phyloP scores from a whole-genome alignment of 106 monocot genomes.

The Gastrodia elata region DNA sequence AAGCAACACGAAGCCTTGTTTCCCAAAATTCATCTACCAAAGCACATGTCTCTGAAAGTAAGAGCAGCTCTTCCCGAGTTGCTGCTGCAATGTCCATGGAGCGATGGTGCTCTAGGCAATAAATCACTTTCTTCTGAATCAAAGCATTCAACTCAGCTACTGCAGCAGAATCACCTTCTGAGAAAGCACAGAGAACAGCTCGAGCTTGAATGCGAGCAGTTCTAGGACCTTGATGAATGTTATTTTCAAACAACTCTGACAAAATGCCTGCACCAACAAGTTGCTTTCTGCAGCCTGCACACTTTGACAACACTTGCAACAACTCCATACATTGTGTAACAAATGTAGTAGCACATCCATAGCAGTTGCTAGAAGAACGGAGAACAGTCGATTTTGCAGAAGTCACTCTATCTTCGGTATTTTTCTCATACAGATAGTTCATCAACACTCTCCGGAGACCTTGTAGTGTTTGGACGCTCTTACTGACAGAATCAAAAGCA shows the following conservation, averaged over 20 bases:
- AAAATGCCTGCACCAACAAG: slow-evolving; percentile 83
- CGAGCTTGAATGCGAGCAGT: slow-evolving; percentile 77
- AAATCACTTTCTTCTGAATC: slow-evolving; percentile 95
- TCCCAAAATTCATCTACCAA: slow-evolving; percentile 98
- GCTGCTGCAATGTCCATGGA: slow-evolving; percentile 89
- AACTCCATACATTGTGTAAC: slow-evolving; percentile 87
- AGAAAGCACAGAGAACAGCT: slow-evolving; percentile 82
- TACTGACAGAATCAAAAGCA: slow-evolving; percentile 98
- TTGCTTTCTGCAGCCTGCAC: slow-evolving; percentile 68
- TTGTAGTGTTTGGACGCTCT: slow-evolving; percentile 97
- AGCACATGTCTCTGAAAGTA: slow-evolving; percentile 86
- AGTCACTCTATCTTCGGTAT: slow-evolving; percentile 33
- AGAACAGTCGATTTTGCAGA: slow-evolving; percentile 37
- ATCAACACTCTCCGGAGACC: slow-evolving; percentile 77
- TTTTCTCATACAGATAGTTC: slow-evolving; percentile 80
- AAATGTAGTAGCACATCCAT: slow-evolving; percentile 90
- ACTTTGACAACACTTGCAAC: slow-evolving; percentile 68
- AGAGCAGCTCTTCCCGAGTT: slow-evolving; percentile 79
- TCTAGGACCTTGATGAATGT: slow-evolving; percentile 94
- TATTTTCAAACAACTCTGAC: slow-evolving; percentile 89
- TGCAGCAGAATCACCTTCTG: slow-evolving; percentile 79
- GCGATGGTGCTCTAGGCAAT: slow-evolving; percentile 92
- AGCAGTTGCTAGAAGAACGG: slow-evolving; percentile 78
- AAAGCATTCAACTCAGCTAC: slow-evolving; percentile 69
- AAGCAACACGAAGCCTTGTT: slow-evolving; percentile 78